phyloP scores from a whole-genome alignment of 345 rosid genomes.

The Trapa incisa region DNA sequence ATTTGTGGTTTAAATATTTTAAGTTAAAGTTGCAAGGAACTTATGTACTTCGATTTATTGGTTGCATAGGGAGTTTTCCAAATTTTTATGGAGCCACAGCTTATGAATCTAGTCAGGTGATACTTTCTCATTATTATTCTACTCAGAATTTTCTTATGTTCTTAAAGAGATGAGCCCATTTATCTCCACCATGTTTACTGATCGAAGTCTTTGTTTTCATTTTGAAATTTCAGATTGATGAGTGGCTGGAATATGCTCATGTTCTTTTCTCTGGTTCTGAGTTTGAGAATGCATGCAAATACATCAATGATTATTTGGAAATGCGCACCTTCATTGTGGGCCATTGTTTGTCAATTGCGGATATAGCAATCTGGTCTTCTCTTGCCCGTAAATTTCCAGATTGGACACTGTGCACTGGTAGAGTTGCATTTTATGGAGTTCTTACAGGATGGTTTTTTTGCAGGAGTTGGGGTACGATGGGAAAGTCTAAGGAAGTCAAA shows the following conservation, averaged over 20 bases:
- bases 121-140: background rate
- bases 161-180: background rate
- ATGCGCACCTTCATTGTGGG: constrained; percentile 58
- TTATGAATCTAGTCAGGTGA: constrained; percentile 51
- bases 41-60: constrained; percentile 44
- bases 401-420: background rate
- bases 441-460: constrained; percentile 5
- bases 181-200: background rate
- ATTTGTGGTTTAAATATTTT: background rate
- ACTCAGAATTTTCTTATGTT: background rate
- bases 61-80: constrained; percentile 32
- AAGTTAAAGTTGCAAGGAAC: constrained; percentile 52
- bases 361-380: constrained; percentile 77
- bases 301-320: constrained; percentile 41
- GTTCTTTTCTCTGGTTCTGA: constrained; percentile 63
- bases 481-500: constrained; percentile 87
- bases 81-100: constrained; percentile 37
- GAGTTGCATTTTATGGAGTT: background rate
- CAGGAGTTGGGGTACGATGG: constrained; percentile 82
- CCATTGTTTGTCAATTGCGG: constrained; percentile 59
- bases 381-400: constrained; percentile 45
- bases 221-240: constrained; percentile 47
- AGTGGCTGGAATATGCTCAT: constrained; percentile 66
- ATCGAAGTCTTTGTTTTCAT: background rate
- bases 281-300: constrained; percentile 64